Conservation (phyloP, 768 basidiomycete species). For the Mycena indigotica region DNA sequence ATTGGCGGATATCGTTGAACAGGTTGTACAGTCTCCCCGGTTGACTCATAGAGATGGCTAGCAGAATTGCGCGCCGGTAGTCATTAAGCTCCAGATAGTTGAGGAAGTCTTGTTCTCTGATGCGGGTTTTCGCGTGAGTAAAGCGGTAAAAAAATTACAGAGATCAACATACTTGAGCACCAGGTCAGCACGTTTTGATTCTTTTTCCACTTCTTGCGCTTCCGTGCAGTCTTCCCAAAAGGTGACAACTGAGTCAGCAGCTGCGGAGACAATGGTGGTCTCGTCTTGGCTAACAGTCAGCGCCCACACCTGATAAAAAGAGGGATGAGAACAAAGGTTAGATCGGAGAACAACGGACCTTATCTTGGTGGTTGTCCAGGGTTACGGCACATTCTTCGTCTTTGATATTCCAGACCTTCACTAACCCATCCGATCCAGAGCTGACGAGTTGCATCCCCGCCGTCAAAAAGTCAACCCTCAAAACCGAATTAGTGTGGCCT, state of each 20-base stretch:
- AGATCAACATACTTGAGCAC: conserved; percentile 72
- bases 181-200: conserved; percentile 66
- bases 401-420: conserved; percentile 92
- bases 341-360: conserved; percentile 52
- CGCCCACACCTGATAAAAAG: conserved; percentile 83
- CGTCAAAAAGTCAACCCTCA: conserved; percentile 89
- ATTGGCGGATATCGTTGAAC: conserved; percentile 64
- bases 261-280: conserved; percentile 84
- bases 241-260: conserved; percentile 93
- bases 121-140: conserved; percentile 16
- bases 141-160: background rate
- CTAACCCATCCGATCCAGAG: conserved; percentile 89
- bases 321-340: background rate
- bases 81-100: conserved; percentile 89
- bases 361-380: conserved; percentile 97
- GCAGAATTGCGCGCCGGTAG: conserved; percentile 86
- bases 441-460: conserved; percentile 85
- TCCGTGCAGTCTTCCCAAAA: conserved; percentile 97
- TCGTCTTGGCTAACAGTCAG: conserved; percentile 83
- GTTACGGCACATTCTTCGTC: conserved; percentile 88
- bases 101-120: conserved; percentile 92
- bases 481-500: conserved; percentile 95
- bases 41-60: conserved; percentile 92
- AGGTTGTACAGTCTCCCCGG: conserved; percentile 83
- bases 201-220: conserved; percentile 75